Conservation (phyloP, 257 asterid genomes). For the Petrea volubilis region DNA sequence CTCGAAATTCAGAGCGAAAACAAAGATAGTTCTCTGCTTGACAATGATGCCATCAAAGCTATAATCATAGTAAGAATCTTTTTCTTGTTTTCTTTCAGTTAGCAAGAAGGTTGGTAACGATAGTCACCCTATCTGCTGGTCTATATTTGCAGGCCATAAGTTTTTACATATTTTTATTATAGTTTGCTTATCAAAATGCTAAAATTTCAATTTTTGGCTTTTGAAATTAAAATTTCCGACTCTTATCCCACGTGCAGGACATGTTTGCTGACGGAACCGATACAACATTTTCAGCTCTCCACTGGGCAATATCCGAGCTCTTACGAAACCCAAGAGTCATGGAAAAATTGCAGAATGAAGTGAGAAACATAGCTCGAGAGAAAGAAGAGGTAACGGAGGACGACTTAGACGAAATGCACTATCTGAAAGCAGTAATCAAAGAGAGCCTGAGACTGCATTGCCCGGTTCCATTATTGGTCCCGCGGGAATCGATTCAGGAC, state of each 20-base stretch:
- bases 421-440: constrained; percentile 48
- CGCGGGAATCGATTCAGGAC: constrained; percentile 45
- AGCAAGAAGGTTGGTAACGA: too few species aligned
- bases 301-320: constrained; percentile 56
- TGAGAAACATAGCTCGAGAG: constrained; percentile 14
- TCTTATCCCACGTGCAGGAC: constrained; percentile 25
- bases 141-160: too few species aligned
- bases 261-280: constrained; percentile 56
- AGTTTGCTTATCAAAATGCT: too few species aligned
- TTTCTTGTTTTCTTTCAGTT: too few species aligned
- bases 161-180: too few species aligned
- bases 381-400: constrained; percentile 34
- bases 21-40: constrained; percentile 1
- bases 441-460: constrained; percentile 44
- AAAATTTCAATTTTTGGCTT: too few species aligned
- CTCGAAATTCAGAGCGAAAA: constrained; percentile 30
- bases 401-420: constrained; percentile 41
- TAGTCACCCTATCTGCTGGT: not conserved
- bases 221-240: too few species aligned
- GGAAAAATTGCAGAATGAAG: constrained; percentile 36
- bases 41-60: constrained; percentile 33
- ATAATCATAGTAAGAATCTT: constrained; percentile 30
- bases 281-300: constrained; percentile 30
- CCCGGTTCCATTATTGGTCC: constrained; percentile 44
- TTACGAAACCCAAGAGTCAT: constrained; percentile 35